phyloP scores from a whole-genome alignment of 768 basidiomycete genomes.

The Favolaschia claudopus region DNA sequence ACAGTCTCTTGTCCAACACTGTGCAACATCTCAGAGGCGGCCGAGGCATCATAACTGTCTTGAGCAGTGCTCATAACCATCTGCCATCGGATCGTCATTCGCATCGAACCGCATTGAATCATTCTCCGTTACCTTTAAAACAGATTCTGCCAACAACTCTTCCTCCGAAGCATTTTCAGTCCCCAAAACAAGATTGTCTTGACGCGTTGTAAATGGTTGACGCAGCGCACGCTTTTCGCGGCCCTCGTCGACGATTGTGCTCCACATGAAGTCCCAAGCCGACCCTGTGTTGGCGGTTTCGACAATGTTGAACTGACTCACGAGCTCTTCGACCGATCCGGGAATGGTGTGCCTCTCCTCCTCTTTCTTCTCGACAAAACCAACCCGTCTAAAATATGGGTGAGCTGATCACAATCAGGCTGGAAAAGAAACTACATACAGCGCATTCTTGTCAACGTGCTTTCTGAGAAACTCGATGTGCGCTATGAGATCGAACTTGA shows the following conservation, averaged over 20 bases:
- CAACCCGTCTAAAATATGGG: constrained; percentile 61
- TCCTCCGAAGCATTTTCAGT: constrained; percentile 44
- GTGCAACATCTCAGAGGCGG: constrained; percentile 63
- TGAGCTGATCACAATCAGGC: constrained; percentile 22
- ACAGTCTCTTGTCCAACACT: constrained; percentile 64
- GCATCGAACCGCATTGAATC: not conserved
- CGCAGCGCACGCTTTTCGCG: constrained; percentile 74
- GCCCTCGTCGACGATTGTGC: constrained; percentile 71
- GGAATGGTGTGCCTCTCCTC: constrained; percentile 46
- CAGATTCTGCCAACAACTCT: constrained; percentile 67
- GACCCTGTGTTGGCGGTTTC: constrained; percentile 53
- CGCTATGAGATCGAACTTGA: constrained; percentile 80
- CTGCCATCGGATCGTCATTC: constrained; percentile 44
- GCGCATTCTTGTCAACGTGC: constrained; percentile 83
- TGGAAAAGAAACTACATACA: constrained; percentile 62
- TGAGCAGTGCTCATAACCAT: constrained; percentile 80
- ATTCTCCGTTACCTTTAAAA: constrained; percentile 80
- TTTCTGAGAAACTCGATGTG: constrained; percentile 84
- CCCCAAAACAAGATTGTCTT: constrained; percentile 45
- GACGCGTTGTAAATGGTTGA: constrained; percentile 58
- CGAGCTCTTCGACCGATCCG: constrained; percentile 50
- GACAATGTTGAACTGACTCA: constrained; percentile 56
- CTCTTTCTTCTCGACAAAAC: constrained; percentile 58
- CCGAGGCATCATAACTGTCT: constrained; percentile 71
- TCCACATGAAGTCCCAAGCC: constrained; percentile 81